Evolutionary conservation across 805 yeast species (phyloP), one percentile per base, ranked within the genome.

Genomic region (Grigorovia jiainica): DNA sequence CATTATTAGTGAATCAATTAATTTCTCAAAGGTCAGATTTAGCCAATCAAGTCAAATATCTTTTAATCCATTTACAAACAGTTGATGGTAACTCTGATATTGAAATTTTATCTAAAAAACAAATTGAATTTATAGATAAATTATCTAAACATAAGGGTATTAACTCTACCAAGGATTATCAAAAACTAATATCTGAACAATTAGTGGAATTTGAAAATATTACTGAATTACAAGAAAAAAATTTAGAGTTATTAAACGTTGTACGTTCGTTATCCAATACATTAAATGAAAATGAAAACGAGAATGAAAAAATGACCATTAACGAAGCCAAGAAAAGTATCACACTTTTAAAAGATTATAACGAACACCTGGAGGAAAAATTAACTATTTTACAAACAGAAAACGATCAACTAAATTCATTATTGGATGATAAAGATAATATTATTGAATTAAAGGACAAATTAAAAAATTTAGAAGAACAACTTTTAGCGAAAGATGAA

Each of bases 41-140:
- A 32, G 84, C 94, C 6, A 76, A 79, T 34, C 97, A 90, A 58
- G 73, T 92, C n/a, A 86, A 84, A 50, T 72, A 71, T 38, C 68
- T 87, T 30, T 67, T 90, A 31, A 27, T 27, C 11, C 3, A 7
- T 15, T 10, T 6, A 27, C 11, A 10, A 27, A 72, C 82, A 13
- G n/a, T 38, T 17, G 21, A 30, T 13, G 7, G 16, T 13, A 27
- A 7, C n/a, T 6, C n/a, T 11, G n/a, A 27, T 7, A n/a, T 13
- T 13, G n/a, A 13, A 13, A 13, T 27, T 11, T 63, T 90, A 30
- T 72, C 82, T 5, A 60, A 68, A 0, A 74, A 74, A 11, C 96
- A 90, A 53, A 71, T 73, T 48, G 67, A 67, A n/a, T 78, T 79
- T 20, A 70, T 87, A 20, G 76, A 75, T 18, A 72, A 70, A 39